Base-by-base conservation (phyloP, 441 rosid species). In the Syzygium syzygioides region DNA sequence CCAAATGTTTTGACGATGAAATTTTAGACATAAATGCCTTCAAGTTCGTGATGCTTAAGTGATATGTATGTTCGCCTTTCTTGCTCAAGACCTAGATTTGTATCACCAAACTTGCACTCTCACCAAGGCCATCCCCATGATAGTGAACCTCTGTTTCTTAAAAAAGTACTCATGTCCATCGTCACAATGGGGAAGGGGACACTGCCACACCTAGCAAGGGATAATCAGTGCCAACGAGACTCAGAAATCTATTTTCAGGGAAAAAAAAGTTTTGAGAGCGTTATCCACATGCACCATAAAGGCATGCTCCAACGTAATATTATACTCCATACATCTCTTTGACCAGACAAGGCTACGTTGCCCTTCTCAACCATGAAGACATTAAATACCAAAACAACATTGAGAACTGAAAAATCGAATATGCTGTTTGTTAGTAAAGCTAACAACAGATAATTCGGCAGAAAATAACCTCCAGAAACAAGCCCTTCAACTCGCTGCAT, bases 401-500 rank as follows among this genome's bases (percentile, higher is more conserved):
- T 85, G 26, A 85, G 50, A 45, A 76, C 52, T 23, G 83, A 76
- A 76, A 37, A 30, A 15, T 64, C 17, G 76, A 64, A 64, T 15
- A 64, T 64, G 76, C 12, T 32, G 23, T 64, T 30, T 12, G 32
- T 30, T 64, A 64, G 41, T 30, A 64, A 76, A 41, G 83, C 52
- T 76, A 41, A 76, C 52, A 76, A 23, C 52, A 41, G 52, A 76
- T 23, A 55, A 85, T 34, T 34, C 34, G 41, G 66, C 50, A n/a
- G 52, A 76, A 76, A 76, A 76, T 62, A 89, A 89, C 90, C 90
- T 89, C 90, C 90, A 12, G 30, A 54, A 76, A 89, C 90, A 76
- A 89, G 88, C 66, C 88, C 90, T 87, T 89, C 88, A 41, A 89
- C 64, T 66, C 86, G 87, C 88, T 86, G 88, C 90, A 89, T 89